phyloP scores from a whole-genome alignment of 331 rosid genomes.

The Telfairia occidentalis region DNA sequence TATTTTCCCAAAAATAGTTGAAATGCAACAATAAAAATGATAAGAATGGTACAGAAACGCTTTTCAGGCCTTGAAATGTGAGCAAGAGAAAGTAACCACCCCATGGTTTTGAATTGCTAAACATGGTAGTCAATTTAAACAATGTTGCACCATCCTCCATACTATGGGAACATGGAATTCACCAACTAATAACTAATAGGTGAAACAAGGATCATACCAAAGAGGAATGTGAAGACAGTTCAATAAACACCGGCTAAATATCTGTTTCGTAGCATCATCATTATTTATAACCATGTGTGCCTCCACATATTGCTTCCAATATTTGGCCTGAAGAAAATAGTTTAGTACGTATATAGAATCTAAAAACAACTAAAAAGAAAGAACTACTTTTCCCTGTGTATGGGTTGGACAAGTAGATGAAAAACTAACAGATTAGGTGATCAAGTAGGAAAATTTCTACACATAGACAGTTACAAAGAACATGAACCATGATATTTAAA shows the following conservation, averaged over 20 bases:
- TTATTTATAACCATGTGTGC: constrained; percentile 75
- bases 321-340: constrained; percentile 56
- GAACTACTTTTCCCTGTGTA: neutral
- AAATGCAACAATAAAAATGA: neutral
- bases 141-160: neutral
- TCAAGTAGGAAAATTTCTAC: neutral
- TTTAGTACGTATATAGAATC: constrained; percentile 1
- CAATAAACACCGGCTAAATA: constrained; percentile 84
- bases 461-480: neutral
- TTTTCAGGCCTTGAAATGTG: neutral
- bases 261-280: constrained; percentile 81
- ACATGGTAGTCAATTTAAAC: neutral
- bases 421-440: neutral
- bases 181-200: neutral
- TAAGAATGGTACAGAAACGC: neutral
- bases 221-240: constrained; percentile 86
- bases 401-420: neutral
- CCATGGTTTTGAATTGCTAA: neutral
- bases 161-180: neutral
- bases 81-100: neutral
- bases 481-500: neutral
- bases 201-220: constrained; percentile 38
- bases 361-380: neutral
- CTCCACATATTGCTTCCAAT: constrained; percentile 98
- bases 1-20: neutral